phyloP scores from a whole-genome alignment of 495 filamentous ascomycete genomes.

The Hyaloscypha finlandica region DNA sequence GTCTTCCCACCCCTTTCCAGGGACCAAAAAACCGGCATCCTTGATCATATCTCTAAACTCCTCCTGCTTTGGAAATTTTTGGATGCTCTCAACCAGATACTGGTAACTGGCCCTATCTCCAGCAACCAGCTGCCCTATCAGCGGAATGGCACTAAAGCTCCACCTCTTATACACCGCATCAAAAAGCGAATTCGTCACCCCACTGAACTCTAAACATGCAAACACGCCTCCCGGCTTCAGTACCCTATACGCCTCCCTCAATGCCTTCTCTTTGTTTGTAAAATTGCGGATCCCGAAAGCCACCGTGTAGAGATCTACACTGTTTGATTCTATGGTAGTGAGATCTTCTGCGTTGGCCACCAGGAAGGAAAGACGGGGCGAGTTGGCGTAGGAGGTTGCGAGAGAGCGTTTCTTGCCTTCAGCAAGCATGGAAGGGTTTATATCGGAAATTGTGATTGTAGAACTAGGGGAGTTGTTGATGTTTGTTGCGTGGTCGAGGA shows the following conservation, averaged over 20 bases:
- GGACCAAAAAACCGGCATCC: conserved; percentile 84
- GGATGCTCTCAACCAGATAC: conserved; percentile 98
- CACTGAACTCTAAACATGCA: conserved; percentile 94
- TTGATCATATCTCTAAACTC: conserved; percentile 86
- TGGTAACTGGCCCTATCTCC: conserved; percentile 95
- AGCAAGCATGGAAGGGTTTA: conserved; percentile 90
- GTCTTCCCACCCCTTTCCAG: conserved; percentile 81
- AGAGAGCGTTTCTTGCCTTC: conserved; percentile 80
- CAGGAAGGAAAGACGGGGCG: conserved; percentile 65
- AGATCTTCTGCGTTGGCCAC: conserved; percentile 90
- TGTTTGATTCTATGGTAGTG: conserved; percentile 56
- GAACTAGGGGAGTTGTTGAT: conserved; percentile 79
- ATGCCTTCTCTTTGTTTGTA: conserved; percentile 77
- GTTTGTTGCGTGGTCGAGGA: conserved; percentile 84
- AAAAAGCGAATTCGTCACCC: conserved; percentile 71
- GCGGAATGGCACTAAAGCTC: conserved; percentile 90
- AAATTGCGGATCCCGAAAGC: conserved; percentile 99
- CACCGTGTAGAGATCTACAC: conserved; percentile 91
- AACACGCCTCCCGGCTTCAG: conserved; percentile 95
- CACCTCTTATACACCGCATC: conserved; percentile 92
- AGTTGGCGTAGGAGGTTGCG: conserved; percentile 57
- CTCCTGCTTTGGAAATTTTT: conserved; percentile 82
- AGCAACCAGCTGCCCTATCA: conserved; percentile 94
- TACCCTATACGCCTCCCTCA: conserved; percentile 81
- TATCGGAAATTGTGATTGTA: conserved; percentile 87